Conservation (phyloP, 2,329 filamentous ascomycete genomes). For the Fulvia fulva region DNA sequence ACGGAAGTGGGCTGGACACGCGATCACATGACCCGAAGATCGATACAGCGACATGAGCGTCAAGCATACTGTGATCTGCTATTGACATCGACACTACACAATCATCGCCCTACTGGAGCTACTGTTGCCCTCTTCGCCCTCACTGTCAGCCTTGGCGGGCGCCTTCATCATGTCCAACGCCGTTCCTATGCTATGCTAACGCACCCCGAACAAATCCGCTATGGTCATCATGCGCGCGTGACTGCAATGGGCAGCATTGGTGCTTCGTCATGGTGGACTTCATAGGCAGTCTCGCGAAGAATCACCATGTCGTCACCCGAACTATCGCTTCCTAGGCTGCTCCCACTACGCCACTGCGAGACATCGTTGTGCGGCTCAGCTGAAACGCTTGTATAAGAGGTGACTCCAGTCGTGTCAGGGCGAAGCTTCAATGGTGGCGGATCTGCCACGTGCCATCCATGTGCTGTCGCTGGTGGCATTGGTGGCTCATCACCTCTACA, state of each 20-base stretch:
- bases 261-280: constrained; percentile 24
- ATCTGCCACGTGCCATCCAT: background rate
- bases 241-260: constrained; percentile 19
- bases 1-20: background rate
- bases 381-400: constrained; percentile 11
- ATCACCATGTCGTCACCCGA: constrained; percentile 27
- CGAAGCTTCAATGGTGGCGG: constrained; percentile 15
- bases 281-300: constrained; percentile 25
- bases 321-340: constrained; percentile 17
- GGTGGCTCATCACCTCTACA: constrained; percentile 1
- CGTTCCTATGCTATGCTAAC: background rate
- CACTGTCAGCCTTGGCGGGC: background rate
- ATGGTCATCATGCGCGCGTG: constrained; percentile 10
- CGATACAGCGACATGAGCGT: background rate
- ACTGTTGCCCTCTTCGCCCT: background rate
- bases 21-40: background rate
- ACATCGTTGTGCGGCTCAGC: constrained; percentile 15
- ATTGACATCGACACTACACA: background rate
- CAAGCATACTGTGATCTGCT: background rate
- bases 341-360: constrained; percentile 9
- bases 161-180: constrained; percentile 1
- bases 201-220: background rate
- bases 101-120: background rate
- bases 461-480: background rate
- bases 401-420: constrained; percentile 17